These are phyloP conservation scores for Linanthus parryae DNA, from an alignment of 148 eudicot genomes.

Conservation along the genomic window DNA sequence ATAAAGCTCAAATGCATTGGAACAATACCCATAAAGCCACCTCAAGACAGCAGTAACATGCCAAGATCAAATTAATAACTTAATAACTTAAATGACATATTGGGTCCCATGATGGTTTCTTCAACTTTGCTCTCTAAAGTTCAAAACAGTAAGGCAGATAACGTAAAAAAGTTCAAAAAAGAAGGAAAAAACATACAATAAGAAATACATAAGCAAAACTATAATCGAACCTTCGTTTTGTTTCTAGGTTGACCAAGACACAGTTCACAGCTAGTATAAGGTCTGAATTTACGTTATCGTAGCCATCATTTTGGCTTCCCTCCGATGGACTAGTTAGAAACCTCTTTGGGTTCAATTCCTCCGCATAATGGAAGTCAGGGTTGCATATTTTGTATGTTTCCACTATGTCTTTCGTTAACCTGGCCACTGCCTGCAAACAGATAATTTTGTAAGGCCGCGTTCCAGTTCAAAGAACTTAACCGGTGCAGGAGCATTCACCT, in stretches of 20 bases:
- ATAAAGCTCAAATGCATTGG: too few species aligned
- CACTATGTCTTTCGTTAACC: constrained; percentile 84
- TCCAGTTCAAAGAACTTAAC: background rate
- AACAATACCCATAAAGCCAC: too few species aligned
- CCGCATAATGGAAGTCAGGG: constrained; percentile 62
- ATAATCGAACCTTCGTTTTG: constrained; percentile 49
- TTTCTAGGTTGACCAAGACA: constrained; percentile 49
- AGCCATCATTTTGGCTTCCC: constrained; percentile 86
- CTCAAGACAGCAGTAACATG: too few species aligned
- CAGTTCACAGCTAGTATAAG: constrained; percentile 69
- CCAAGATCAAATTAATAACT: too few species aligned
- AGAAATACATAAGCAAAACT: background rate
- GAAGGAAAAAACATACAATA: background rate
- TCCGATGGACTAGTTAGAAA: constrained; percentile 80
- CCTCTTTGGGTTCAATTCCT: constrained; percentile 77
- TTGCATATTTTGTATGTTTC: constrained; percentile 88
- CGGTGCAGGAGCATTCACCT: background rate
- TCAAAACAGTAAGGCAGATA: background rate
- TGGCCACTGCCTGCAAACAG: constrained; percentile 55
- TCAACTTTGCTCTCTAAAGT: too few species aligned
- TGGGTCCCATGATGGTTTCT: too few species aligned
- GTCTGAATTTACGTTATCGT: constrained; percentile 89
- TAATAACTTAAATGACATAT: too few species aligned
- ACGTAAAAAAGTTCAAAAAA: background rate
- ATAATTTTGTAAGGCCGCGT: background rate